Evolutionary conservation across 495 filamentous ascomycete species (phyloP).

Genomic region (Penicillium arizonense): DNA sequence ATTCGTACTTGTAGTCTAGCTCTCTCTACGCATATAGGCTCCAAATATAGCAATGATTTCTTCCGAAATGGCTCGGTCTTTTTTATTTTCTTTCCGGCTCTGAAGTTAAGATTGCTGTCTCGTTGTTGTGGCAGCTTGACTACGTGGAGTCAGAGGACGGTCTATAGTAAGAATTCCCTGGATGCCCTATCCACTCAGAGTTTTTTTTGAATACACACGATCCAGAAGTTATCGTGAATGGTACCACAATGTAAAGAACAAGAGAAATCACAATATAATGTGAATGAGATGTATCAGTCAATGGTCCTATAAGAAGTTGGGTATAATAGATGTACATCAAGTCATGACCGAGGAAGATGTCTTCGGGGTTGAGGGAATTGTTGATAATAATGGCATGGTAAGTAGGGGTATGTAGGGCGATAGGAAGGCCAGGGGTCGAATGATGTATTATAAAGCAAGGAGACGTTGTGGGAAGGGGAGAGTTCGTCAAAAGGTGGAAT

Average conservation of each 20-base stretch:
- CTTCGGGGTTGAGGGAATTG: neutral
- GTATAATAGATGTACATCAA: constrained; percentile 32
- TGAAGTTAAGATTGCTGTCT: too few species aligned
- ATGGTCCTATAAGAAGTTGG: constrained; percentile 14
- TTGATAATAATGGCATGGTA: neutral
- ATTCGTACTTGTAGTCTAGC: too few species aligned
- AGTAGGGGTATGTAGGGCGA: neutral
- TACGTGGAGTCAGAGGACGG: too few species aligned
- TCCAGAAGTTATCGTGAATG: neutral
- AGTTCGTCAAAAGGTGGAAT: neutral
- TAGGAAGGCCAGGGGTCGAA: neutral
- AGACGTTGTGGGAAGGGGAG: neutral
- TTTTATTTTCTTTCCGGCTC: too few species aligned
- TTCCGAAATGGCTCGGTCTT: too few species aligned
- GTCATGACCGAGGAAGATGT: constrained; percentile 16
- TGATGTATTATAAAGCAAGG: neutral
- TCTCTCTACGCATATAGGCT: too few species aligned
- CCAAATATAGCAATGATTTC: too few species aligned
- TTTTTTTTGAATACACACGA: too few species aligned
- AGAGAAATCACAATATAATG: neutral
- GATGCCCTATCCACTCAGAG: too few species aligned
- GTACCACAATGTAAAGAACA: neutral
- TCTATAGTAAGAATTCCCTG: too few species aligned
- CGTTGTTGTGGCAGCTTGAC: too few species aligned
- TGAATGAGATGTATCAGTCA: neutral